Percentiles rank a stretch among this genome's conserved stretches.
phyloP scores from a whole-genome alignment of 208 protist species.

The Leishmania aethiopica region DNA sequence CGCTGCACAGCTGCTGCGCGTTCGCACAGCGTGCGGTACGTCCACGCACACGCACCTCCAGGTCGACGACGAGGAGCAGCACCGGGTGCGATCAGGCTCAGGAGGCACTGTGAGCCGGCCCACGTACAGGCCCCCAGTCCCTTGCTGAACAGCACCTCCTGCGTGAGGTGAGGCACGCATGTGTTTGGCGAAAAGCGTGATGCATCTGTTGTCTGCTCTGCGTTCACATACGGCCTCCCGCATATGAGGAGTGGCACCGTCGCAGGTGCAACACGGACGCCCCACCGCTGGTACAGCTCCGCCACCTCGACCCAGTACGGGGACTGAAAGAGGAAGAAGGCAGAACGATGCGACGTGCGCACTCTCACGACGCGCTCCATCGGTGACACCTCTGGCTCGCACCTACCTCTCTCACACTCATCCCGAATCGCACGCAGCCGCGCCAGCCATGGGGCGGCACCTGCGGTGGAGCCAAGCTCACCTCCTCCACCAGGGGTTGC shows the following conservation, averaged over 20 bases:
- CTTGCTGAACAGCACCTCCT: slow-evolving; percentile 24
- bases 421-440: slow-evolving; percentile 10
- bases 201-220: slow-evolving; percentile 62
- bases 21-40: slow-evolving; percentile 11
- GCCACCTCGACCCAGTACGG: slow-evolving; percentile 52
- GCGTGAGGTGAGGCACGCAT: slow-evolving; percentile 34
- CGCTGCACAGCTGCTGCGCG: slow-evolving; percentile 21
- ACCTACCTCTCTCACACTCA: not conserved
- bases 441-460: slow-evolving; percentile 16
- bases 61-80: not conserved
- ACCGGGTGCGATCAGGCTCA: not conserved
- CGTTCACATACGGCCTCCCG: slow-evolving; percentile 35
- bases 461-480: not conserved
- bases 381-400: not conserved
- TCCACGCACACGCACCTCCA: slow-evolving; percentile 12
- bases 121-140: slow-evolving; percentile 5
- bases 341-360: not conserved
- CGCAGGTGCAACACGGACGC: slow-evolving; percentile 27
- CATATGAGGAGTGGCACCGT: slow-evolving; percentile 19
- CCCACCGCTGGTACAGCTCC: slow-evolving; percentile 39
- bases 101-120: slow-evolving; percentile 23
- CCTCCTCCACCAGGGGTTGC: not conserved
- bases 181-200: slow-evolving; percentile 40
- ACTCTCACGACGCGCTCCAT: not conserved
- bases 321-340: slow-evolving; percentile 37